Evolutionary conservation across 1,139 yeast genomes (phyloP).

Genomic region (Geotrichum citri-aurantii): DNA sequence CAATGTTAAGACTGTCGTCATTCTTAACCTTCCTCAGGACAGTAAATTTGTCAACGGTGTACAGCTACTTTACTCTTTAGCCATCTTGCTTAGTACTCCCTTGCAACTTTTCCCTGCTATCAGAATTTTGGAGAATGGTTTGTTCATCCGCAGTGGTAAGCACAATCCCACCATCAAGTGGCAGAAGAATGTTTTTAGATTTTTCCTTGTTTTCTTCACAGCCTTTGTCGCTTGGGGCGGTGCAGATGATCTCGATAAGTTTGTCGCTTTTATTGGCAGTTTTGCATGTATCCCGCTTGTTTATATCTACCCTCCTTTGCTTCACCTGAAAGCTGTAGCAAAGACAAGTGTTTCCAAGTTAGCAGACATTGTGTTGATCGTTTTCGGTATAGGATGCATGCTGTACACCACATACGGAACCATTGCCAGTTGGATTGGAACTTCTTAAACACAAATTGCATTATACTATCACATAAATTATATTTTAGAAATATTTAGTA

Average conservation of each 20-base stretch:
- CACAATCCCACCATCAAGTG: slow-evolving; percentile 65
- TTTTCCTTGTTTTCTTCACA: slow-evolving; percentile 56
- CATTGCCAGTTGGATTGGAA: slow-evolving; percentile 36
- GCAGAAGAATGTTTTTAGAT: slow-evolving; percentile 73
- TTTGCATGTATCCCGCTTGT: slow-evolving; percentile 94
- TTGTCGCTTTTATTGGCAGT: slow-evolving; percentile 89
- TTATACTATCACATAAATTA: neutral
- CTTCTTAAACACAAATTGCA: neutral
- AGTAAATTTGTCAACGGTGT: slow-evolving; percentile 56
- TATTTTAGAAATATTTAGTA: neutral
- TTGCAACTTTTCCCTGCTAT: slow-evolving; percentile 88
- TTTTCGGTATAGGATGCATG: slow-evolving; percentile 49
- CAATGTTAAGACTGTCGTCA: slow-evolving; percentile 74
- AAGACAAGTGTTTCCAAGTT: slow-evolving; percentile 28
- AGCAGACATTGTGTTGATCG: slow-evolving; percentile 40
- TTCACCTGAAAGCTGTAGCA: slow-evolving; percentile 51
- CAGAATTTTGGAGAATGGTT: slow-evolving; percentile 64
- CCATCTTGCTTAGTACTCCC: slow-evolving; percentile 86
- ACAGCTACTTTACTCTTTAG: slow-evolving; percentile 78
- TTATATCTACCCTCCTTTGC: slow-evolving; percentile 86
- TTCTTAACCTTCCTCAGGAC: slow-evolving; percentile 78
- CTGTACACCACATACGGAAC: slow-evolving; percentile 56
- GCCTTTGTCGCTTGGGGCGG: slow-evolving; percentile 67
- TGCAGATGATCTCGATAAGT: slow-evolving; percentile 71
- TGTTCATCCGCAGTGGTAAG: slow-evolving; percentile 65